Conservation (phyloP, 2,329 filamentous ascomycete genomes). For the Cercospora zeina region DNA sequence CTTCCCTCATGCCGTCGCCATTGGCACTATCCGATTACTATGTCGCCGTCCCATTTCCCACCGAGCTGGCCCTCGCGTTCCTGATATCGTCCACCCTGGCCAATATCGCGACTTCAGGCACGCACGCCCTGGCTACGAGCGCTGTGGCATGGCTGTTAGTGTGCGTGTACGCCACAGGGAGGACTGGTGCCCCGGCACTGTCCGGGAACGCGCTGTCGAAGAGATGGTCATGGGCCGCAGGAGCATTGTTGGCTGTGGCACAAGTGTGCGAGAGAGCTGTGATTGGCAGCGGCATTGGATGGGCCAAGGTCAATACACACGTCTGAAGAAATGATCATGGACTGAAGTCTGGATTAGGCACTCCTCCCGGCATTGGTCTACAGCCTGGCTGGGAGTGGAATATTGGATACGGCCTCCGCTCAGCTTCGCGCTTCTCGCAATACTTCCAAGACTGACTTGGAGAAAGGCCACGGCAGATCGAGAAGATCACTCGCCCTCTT, state of each 20-base stretch:
- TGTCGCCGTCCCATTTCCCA: conserved; percentile 23
- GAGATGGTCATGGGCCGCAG: conserved; percentile 44
- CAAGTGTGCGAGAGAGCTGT: conserved; percentile 49
- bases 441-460: not conserved
- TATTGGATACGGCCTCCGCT: conserved; percentile 21
- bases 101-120: conserved; percentile 22
- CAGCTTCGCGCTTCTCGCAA: conserved; percentile 10
- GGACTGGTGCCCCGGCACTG: conserved; percentile 35
- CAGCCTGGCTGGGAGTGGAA: conserved; percentile 23
- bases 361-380: conserved; percentile 35
- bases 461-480: conserved; percentile 25
- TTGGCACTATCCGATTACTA: conserved; percentile 32
- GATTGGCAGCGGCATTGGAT: conserved; percentile 48
- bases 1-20: conserved; percentile 29
- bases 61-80: conserved; percentile 40
- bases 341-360: conserved; percentile 29
- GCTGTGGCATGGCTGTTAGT: conserved; percentile 47
- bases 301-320: conserved; percentile 45
- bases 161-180: conserved; percentile 41
- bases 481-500: conserved; percentile 38
- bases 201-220: conserved; percentile 33
- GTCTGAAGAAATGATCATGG: conserved; percentile 32
- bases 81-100: conserved; percentile 37
- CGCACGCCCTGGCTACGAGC: conserved; percentile 43
- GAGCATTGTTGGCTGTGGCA: conserved; percentile 46